Evolutionary conservation across 73 alveolate genomes (phyloP).

Genomic region (Strombidium stylifer): DNA sequence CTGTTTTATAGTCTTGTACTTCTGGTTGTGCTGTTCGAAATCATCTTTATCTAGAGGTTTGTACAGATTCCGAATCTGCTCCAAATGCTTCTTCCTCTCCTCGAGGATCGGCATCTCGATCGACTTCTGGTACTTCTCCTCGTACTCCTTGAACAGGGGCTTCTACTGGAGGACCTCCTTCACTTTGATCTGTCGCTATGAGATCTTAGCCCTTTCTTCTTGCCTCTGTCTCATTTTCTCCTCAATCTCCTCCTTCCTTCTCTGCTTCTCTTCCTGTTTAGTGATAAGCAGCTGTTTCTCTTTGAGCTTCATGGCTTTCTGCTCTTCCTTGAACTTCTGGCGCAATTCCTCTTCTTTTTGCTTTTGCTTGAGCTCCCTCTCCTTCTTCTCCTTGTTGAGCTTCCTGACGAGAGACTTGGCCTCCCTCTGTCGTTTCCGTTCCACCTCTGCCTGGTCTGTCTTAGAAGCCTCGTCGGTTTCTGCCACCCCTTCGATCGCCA

Average conservation of each 20-base stretch:
- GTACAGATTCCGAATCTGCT: constrained; percentile 21
- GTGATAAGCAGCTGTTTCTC: too few relatives aligned
- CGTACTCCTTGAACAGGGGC: constrained; percentile 33
- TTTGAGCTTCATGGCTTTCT: background rate
- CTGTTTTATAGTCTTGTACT: constrained; percentile 29
- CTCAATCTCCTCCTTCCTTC: constrained; percentile 1
- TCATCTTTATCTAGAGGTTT: constrained; percentile 27
- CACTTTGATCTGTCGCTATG: background rate
- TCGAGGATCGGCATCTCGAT: constrained; percentile 44
- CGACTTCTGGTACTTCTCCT: constrained; percentile 26
- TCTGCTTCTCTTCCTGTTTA: constrained; percentile 10
- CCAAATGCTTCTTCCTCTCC: constrained; percentile 36
- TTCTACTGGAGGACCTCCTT: constrained; percentile 24
- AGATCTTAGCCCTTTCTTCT: background rate
- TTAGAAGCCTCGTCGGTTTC: too few relatives aligned
- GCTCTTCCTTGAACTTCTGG: constrained; percentile 2
- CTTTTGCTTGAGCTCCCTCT: constrained; percentile 28
- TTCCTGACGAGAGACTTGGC: constrained; percentile 8
- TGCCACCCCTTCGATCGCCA: too few relatives aligned
- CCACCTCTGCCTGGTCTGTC: too few relatives aligned
- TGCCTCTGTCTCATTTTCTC: constrained; percentile 8
- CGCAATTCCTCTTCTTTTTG: constrained; percentile 6
- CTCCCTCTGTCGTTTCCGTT: too few relatives aligned
- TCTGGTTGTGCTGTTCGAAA: constrained; percentile 19
- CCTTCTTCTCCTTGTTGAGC: constrained; percentile 39